Base-by-base conservation (phyloP, 192 early-diverging fungal genomes). In the Podila clonocystis region DNA sequence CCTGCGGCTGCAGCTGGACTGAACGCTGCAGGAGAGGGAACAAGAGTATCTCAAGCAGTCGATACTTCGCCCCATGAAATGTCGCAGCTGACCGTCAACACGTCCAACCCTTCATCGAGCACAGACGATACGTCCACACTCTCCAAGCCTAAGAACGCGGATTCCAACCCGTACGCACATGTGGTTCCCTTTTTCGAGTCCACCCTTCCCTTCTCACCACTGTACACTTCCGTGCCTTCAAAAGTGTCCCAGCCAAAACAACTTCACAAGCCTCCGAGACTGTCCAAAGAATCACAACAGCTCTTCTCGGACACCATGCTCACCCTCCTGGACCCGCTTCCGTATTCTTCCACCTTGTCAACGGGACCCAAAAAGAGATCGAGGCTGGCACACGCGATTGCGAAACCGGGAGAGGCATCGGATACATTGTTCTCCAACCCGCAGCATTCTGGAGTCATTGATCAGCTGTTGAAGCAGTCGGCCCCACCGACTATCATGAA, bases 241-340 rank as follows among this genome's bases (percentile, higher is more conserved):
- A 64, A 58, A 31, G n/a, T 26, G 13, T 64, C 67, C 22, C 52
- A 20, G 30, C 31, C 36, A 11, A 62, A 12, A 4, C 48, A 49
- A 12, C 63, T 13, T 24, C 55, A 22, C 19, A 8, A 24, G 7
- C 5, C 12, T 12, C 29, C 55, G 26, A 63, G 70, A 1, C 45
- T 80, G 11, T 80, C 77, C n/a, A 60, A 52, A 20, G 62, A 72
- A 17, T 60, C 70, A 29, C 69, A 79, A 22, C 62, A 73, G 9
- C 58, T 80, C 20, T 80, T 80, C 36, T 65, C 77, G 36, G 77
- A 80, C 59, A 58, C 77, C 1, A 70, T 80, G 5, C 9, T 73
- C 29, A 55, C 70, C 1, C 48, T 80, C 12, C 24, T 80, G 71
- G 70, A 80, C 20, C 65, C 70, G 6, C 22, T 67, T 26, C 66